Evolutionary conservation across 805 yeast genomes (phyloP).

Genomic region (Saccharomycopsis fibuligera): DNA sequence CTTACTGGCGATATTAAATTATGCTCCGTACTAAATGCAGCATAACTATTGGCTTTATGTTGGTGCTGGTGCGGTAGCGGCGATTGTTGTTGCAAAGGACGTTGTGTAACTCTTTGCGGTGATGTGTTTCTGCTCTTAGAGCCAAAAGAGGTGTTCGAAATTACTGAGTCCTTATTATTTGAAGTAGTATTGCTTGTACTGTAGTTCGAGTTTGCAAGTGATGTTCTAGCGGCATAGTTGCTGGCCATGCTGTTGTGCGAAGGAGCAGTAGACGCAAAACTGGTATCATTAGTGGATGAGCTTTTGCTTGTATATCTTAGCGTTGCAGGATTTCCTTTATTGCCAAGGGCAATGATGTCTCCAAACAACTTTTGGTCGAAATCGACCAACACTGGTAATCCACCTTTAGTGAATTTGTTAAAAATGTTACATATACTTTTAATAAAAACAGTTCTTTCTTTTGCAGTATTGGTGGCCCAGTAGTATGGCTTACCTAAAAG

Average conservation of each 20-base stretch:
- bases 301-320: conserved; percentile 3
- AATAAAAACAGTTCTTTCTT: conserved; percentile 54
- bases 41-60: too few relatives aligned
- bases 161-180: conserved; percentile 7
- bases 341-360: conserved; percentile 18
- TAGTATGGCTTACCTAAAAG: conserved; percentile 71
- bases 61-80: too few relatives aligned
- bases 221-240: neutral
- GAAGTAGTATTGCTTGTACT: conserved; percentile 1
- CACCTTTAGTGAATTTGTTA: conserved; percentile 49
- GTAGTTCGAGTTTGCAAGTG: conserved; percentile 13
- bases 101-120: too few relatives aligned
- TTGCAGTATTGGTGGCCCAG: conserved; percentile 64
- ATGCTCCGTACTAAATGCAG: too few relatives aligned
- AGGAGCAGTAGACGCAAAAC: too few relatives aligned
- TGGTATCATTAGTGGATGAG: too few relatives aligned
- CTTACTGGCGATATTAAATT: too few relatives aligned
- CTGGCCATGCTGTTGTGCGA: neutral
- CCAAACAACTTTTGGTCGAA: conserved; percentile 40
- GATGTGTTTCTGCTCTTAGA: too few relatives aligned
- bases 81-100: too few relatives aligned
- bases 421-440: conserved; percentile 46
- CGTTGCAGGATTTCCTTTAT: conserved; percentile 19
- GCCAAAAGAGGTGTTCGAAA: neutral
- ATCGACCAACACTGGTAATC: conserved; percentile 45